Evolutionary conservation across 768 basidiomycete genomes (phyloP).

Genomic region (Mycena venus): DNA sequence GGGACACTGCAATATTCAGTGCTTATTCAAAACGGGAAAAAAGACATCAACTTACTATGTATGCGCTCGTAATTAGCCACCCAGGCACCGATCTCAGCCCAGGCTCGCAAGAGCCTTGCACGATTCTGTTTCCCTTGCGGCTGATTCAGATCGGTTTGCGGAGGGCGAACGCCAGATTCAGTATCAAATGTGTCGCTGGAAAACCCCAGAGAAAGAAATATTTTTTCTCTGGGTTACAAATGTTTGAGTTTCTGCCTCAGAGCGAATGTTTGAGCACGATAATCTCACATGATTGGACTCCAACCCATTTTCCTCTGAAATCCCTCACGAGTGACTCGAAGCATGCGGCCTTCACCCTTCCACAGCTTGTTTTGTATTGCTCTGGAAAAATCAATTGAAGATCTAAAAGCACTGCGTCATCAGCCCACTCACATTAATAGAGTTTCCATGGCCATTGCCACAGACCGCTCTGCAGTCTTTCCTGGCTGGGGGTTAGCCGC

Average conservation of each 20-base stretch:
- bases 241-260: slow-evolving; percentile 8
- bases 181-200: slow-evolving; percentile 50
- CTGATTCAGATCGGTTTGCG: slow-evolving; percentile 61
- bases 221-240: slow-evolving; percentile 51
- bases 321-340: slow-evolving; percentile 64
- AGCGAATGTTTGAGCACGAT: background rate
- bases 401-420: slow-evolving; percentile 6
- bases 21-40: slow-evolving; percentile 19
- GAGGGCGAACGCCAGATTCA: slow-evolving; percentile 67
- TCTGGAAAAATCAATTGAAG: slow-evolving; percentile 43
- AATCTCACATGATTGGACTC: slow-evolving; percentile 68
- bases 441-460: slow-evolving; percentile 74
- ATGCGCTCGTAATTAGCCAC: slow-evolving; percentile 67
- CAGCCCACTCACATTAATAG: slow-evolving; percentile 68
- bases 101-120: slow-evolving; percentile 78
- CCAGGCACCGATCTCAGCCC: slow-evolving; percentile 84
- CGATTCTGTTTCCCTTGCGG: slow-evolving; percentile 65
- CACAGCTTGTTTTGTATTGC: slow-evolving; percentile 83
- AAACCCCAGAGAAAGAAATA: slow-evolving; percentile 62
- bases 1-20: slow-evolving; percentile 50
- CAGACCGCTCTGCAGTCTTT: slow-evolving; percentile 67
- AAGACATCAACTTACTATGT: slow-evolving; percentile 50
- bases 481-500: slow-evolving; percentile 66
- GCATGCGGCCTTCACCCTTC: slow-evolving; percentile 72
- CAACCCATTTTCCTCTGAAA: slow-evolving; percentile 80